Evolutionary conservation across 2,329 filamentous ascomycete species (phyloP).

Genomic region (Neurospora crassa): DNA sequence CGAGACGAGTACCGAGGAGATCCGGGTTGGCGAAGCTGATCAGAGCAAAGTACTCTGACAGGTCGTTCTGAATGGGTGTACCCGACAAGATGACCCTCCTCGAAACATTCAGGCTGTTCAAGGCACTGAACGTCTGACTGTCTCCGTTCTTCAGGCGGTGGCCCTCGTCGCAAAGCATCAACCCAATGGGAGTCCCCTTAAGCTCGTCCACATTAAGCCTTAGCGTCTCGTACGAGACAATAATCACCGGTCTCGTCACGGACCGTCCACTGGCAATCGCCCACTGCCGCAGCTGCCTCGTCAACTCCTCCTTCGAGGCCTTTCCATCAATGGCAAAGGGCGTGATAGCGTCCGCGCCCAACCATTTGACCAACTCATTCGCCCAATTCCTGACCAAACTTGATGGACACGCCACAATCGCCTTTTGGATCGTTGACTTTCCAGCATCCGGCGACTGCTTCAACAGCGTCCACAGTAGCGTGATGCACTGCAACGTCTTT

Average conservation of each 20-base stretch:
- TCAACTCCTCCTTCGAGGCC: slow-evolving; percentile 87
- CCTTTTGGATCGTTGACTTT: slow-evolving; percentile 88
- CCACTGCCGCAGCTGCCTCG: slow-evolving; percentile 86
- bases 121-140: slow-evolving; percentile 84
- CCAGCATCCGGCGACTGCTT: slow-evolving; percentile 96
- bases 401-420: slow-evolving; percentile 91
- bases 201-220: slow-evolving; percentile 85
- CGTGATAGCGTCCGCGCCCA: slow-evolving; percentile 80
- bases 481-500: slow-evolving; percentile 95
- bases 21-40: slow-evolving; percentile 95
- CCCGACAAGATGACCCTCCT: slow-evolving; percentile 90
- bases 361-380: slow-evolving; percentile 93
- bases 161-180: slow-evolving; percentile 92
- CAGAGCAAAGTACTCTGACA: slow-evolving; percentile 95
- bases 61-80: slow-evolving; percentile 94
- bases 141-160: slow-evolving; percentile 96
- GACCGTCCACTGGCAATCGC: slow-evolving; percentile 82
- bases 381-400: slow-evolving; percentile 98
- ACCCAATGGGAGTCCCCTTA: slow-evolving; percentile 78
- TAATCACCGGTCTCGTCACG: slow-evolving; percentile 85
- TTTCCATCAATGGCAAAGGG: slow-evolving; percentile 97
- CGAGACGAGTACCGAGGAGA: slow-evolving; percentile 75
- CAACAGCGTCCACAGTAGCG: slow-evolving; percentile 89
- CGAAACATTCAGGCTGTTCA: slow-evolving; percentile 84
- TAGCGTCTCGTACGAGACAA: slow-evolving; percentile 95